Evolutionary conservation across 2,329 filamentous ascomycete genomes (phyloP).

Genomic region (Verticillium longisporum): DNA sequence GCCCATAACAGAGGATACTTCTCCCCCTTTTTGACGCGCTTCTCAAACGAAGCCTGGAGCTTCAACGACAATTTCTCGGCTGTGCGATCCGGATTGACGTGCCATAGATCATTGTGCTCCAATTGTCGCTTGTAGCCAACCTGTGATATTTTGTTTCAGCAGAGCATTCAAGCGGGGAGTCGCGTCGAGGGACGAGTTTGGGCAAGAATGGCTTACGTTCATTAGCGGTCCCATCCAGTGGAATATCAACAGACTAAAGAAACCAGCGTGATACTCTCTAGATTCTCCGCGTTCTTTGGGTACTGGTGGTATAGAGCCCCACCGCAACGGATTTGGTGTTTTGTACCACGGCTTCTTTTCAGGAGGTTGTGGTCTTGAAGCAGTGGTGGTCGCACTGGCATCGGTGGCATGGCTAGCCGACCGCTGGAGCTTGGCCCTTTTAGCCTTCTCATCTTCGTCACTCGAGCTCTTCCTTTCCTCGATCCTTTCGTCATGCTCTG

Average conservation of each 20-base stretch:
- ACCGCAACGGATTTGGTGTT: conserved; percentile 53
- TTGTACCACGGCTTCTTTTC: conserved; percentile 56
- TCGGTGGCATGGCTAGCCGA: conserved; percentile 49
- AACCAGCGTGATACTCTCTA: conserved; percentile 64
- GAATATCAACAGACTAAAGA: conserved; percentile 73
- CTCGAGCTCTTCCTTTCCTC: not conserved
- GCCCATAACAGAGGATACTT: conserved; percentile 73
- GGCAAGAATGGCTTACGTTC: conserved; percentile 44
- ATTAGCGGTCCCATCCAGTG: conserved; percentile 90
- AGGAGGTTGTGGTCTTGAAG: conserved; percentile 17
- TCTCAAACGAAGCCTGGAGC: conserved; percentile 62
- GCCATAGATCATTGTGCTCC: conserved; percentile 80
- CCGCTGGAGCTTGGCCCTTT: conserved; percentile 21
- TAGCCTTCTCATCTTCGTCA: not conserved
- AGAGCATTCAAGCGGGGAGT: too few relatives aligned
- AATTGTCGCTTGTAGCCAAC: conserved; percentile 80
- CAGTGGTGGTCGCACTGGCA: conserved; percentile 40
- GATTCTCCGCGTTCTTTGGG: conserved; percentile 48
- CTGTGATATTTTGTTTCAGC: conserved; percentile 27
- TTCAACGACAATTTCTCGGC: conserved; percentile 62
- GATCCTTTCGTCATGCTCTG: conserved; percentile 5
- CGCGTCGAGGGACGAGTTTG: too few relatives aligned
- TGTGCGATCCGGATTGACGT: conserved; percentile 73
- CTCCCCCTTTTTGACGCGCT: conserved; percentile 58
- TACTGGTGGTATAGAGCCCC: conserved; percentile 49